Base-by-base conservation (phyloP, 1,139 yeast species). In the Debaryomyces coudertii region DNA sequence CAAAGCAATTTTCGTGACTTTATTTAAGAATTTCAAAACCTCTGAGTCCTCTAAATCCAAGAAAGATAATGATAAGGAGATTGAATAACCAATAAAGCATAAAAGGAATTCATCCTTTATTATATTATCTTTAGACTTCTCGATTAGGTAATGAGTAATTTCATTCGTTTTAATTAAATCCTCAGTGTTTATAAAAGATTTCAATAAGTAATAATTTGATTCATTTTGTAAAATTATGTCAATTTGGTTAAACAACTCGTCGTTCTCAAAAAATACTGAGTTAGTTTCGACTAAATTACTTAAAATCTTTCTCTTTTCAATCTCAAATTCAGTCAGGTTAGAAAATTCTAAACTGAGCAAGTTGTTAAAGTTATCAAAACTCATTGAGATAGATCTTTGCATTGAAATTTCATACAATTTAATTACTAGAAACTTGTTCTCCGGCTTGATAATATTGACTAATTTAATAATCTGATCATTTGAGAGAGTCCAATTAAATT, bases 401-500 rank as follows among this genome's bases (percentile, higher is more conserved):
- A 33, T 18, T 3, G 37, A 16, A 8, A 43, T 11, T 12, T 41
- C 42, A 23, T 38, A 39, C 7, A 41, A 12, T 27, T 29, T 30
- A 8, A 38, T 36, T 5, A 31, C 27, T 15, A 44, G 25, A 27
- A 30, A 18, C n/a, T 29, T 24, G 8, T 48, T 46, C n/a, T 34
- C 24, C 30, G 15, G 9, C 5, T 39, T 39, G 12, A 22, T 11
- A 4, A 12, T 29, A 9, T 40, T 36, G 12, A 43, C 23, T 15
- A 41, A 42, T 23, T 44, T 30, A 27, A 8, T 1, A 25, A 60
- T 33, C 42, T 56, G 64, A 1, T 51, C 53, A 27, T 55, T 53
- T 3, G 61, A 45, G 23, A 69, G 53, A 3, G 61, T 43, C 73
- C 72, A 68, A 14, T 51, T 35, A 37, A 60, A 62, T 18, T 52